Percentiles rank a stretch among this genome's conserved stretches.
Conservation (phyloP, 2,329 filamentous ascomycete species). For the Lasiodiplodia sp. region DNA sequence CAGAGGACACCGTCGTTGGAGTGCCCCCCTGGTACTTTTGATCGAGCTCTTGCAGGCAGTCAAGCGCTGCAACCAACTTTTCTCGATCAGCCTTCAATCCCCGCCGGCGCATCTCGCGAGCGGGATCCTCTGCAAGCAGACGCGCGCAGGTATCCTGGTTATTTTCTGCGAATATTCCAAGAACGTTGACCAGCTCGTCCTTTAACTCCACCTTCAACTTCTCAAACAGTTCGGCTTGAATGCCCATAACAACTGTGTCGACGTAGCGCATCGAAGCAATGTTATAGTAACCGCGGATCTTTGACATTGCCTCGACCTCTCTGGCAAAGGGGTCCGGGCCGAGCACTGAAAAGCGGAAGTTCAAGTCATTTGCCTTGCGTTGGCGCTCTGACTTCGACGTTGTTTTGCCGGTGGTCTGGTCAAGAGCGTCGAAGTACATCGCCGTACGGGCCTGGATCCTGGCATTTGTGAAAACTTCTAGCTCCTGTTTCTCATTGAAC, state of each 20-base stretch:
- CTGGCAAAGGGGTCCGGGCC: slow-evolving; percentile 64
- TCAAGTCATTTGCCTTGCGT: slow-evolving; percentile 39
- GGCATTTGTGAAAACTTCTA: slow-evolving; percentile 36
- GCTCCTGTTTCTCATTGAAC: slow-evolving; percentile 33
- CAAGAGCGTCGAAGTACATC: slow-evolving; percentile 39
- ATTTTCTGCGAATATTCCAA: background rate
- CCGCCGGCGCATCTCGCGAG: slow-evolving; percentile 38
- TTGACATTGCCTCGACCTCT: slow-evolving; percentile 69
- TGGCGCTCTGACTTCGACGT: slow-evolving; percentile 38
- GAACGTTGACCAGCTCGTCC: slow-evolving; percentile 37
- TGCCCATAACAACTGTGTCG: slow-evolving; percentile 57
- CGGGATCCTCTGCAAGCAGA: slow-evolving; percentile 46
- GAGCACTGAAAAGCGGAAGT: slow-evolving; percentile 46
- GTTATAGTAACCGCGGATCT: slow-evolving; percentile 73
- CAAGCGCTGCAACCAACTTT: slow-evolving; percentile 40
- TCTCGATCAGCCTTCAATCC: slow-evolving; percentile 38
- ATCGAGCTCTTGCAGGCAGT: slow-evolving; percentile 32
- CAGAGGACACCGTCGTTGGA: background rate
- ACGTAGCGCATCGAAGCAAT: slow-evolving; percentile 70
- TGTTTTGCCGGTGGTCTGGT: slow-evolving; percentile 33
- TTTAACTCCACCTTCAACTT: slow-evolving; percentile 6
- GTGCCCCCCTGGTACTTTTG: slow-evolving; percentile 28
- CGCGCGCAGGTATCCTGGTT: slow-evolving; percentile 31
- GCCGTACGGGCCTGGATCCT: slow-evolving; percentile 39
- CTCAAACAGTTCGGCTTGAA: slow-evolving; percentile 44